Evolutionary conservation across 257 asterid species (phyloP).

Genomic region (Solanum arcanum): DNA sequence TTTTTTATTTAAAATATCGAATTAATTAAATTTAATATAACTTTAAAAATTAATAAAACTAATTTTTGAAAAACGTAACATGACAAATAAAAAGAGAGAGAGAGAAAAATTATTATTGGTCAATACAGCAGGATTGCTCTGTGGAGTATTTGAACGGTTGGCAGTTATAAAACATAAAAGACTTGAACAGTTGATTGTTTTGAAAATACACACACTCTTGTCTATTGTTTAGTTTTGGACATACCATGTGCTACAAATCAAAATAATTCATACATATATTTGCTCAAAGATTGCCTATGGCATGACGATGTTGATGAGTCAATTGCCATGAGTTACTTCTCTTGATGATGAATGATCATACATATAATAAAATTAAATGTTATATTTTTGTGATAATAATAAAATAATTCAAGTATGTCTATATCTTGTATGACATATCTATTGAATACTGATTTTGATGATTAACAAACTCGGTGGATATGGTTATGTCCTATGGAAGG

Average conservation of each 20-base stretch:
- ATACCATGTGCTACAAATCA: neutral
- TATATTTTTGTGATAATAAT: neutral
- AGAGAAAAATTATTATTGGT: neutral
- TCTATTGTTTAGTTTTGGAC: neutral
- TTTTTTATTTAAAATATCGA: too few relatives aligned
- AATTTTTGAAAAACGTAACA: too few relatives aligned
- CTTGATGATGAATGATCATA: neutral
- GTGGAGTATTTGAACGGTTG: neutral
- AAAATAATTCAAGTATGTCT: neutral
- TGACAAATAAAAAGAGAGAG: too few relatives aligned
- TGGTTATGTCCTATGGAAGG: neutral
- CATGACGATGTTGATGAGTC: neutral
- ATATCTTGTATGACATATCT: neutral
- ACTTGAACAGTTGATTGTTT: neutral
- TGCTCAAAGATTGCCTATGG: neutral
- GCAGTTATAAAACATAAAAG: neutral
- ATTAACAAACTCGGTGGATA: neutral
- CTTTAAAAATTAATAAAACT: too few relatives aligned
- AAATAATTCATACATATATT: neutral
- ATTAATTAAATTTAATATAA: too few relatives aligned
- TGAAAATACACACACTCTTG: neutral
- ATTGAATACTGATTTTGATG: neutral
- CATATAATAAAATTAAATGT: neutral
- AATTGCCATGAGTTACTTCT: neutral
- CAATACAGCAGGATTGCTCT: neutral